These are phyloP conservation scores for Knoxia roxburghii DNA, from an alignment of 257 asterid genomes.

Conservation along the genomic window DNA sequence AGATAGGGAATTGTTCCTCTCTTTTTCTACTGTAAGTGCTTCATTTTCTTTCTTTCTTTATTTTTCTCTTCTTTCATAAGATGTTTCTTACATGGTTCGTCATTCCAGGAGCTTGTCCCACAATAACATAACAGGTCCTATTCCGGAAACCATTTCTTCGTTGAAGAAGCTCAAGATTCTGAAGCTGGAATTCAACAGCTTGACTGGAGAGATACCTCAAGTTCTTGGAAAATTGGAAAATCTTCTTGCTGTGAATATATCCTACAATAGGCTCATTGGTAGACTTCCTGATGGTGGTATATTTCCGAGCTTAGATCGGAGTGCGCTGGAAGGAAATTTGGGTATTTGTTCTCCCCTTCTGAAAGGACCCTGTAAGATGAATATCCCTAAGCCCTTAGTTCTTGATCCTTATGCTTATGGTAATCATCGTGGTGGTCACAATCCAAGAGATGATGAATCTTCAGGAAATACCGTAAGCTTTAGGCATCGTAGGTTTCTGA, in stretches of 20 bases:
- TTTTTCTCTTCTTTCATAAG: neutral
- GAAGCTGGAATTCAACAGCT: conserved; percentile 70
- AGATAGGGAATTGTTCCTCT: conserved; percentile 81
- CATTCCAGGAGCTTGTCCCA: conserved; percentile 84
- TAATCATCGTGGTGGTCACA: conserved; percentile 33
- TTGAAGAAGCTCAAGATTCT: conserved; percentile 74
- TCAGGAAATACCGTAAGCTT: conserved; percentile 15
- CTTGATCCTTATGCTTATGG: conserved; percentile 82
- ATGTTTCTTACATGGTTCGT: neutral
- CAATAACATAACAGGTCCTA: conserved; percentile 59
- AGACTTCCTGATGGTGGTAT: conserved; percentile 66
- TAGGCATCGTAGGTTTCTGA: conserved; percentile 55
- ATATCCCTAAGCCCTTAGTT: conserved; percentile 87
- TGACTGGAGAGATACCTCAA: conserved; percentile 89
- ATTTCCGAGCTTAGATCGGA: conserved; percentile 65
- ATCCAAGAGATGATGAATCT: conserved; percentile 17
- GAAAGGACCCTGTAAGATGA: conserved; percentile 70
- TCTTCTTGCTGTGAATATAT: conserved; percentile 76
- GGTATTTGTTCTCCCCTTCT: conserved; percentile 86
- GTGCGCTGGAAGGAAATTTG: conserved; percentile 69
- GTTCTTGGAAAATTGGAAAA: conserved; percentile 60
- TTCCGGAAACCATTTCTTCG: conserved; percentile 64
- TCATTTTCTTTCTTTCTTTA: no score
- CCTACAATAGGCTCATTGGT: conserved; percentile 76
- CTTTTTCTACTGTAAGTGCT: conserved; percentile 74